A percentile compares a stretch with the other conserved stretches of the same genome.
phyloP scores from a whole-genome alignment of 2,329 filamentous ascomycete species.

The Beauveria sp. region DNA sequence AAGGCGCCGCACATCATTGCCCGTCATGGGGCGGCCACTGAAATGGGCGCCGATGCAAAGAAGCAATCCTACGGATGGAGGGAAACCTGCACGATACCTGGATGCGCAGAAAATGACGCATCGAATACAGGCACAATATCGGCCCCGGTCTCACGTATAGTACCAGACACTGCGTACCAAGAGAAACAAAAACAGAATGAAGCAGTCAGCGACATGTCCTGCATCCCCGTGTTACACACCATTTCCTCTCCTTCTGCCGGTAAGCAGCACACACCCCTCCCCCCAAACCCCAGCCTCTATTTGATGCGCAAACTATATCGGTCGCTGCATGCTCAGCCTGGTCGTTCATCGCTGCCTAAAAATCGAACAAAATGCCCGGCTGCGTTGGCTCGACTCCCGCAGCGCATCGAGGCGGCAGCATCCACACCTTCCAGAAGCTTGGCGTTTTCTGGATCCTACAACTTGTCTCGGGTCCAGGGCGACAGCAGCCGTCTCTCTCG shows the following conservation, averaged over 20 bases:
- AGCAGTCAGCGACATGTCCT: not conserved
- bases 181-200: not conserved
- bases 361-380: not conserved
- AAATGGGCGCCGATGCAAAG: not conserved
- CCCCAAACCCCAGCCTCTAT: no score
- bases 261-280: not conserved
- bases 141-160: not conserved
- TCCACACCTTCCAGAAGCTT: slow-evolving; percentile 9
- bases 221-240: not conserved
- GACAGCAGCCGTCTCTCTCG: not conserved
- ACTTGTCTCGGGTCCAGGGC: not conserved
- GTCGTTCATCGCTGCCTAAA: not conserved
- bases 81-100: not conserved
- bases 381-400: not conserved
- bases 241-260: not conserved
- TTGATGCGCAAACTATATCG: not conserved
- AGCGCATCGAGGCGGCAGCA: not conserved
- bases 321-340: not conserved
- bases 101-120: slow-evolving; percentile 1
- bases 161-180: not conserved
- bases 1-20: no score
- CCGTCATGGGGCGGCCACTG: not conserved
- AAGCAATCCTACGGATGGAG: not conserved
- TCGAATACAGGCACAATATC: not conserved
- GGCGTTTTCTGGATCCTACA: not conserved